Evolutionary conservation across 2,329 filamentous ascomycete genomes (phyloP).

Genomic region (Epicoccum nigrum): DNA sequence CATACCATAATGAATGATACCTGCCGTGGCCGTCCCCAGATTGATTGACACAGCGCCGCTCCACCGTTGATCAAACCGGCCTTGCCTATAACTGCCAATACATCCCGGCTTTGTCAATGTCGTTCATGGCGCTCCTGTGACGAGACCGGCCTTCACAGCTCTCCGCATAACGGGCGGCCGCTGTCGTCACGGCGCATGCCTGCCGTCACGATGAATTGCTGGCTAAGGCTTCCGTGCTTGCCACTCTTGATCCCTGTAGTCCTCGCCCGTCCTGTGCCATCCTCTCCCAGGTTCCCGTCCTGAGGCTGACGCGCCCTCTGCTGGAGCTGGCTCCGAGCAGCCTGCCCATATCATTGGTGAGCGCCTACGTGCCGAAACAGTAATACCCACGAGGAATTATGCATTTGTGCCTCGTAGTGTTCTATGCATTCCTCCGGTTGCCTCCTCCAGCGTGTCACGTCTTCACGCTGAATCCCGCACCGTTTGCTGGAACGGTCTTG

Average conservation of each 20-base stretch:
- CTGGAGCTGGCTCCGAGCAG: conserved; percentile 27
- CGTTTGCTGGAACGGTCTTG: conserved; percentile 18
- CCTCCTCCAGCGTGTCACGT: conserved; percentile 2
- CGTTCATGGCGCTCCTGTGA: conserved; percentile 19
- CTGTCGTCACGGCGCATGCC: conserved; percentile 20
- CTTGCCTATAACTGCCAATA: conserved; percentile 1
- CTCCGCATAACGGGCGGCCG: conserved; percentile 18
- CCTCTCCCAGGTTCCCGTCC: conserved; percentile 14
- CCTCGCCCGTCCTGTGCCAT: conserved; percentile 15
- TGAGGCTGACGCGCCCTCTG: conserved; percentile 38
- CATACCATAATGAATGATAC: conserved; percentile 24
- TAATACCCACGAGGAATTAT: conserved; percentile 19
- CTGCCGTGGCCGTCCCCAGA: conserved; percentile 24
- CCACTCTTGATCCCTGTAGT: conserved; percentile 31
- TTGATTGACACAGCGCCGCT: conserved; percentile 24
- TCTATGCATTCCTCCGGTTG: conserved; percentile 10
- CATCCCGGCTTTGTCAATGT: conserved; percentile 2
- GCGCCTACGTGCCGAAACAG: conserved; percentile 21
- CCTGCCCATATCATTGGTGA: conserved; percentile 26
- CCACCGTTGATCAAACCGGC: conserved; percentile 12
- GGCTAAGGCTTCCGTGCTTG: conserved; percentile 25
- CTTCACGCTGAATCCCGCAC: conserved; percentile 20
- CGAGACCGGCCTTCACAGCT: conserved; percentile 10
- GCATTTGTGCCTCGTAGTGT: conserved; percentile 12
- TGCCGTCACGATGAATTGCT: conserved; percentile 22